Evolutionary conservation across 2,329 filamentous ascomycete genomes (phyloP).

Genomic region (Emmonsiellopsis sp.): DNA sequence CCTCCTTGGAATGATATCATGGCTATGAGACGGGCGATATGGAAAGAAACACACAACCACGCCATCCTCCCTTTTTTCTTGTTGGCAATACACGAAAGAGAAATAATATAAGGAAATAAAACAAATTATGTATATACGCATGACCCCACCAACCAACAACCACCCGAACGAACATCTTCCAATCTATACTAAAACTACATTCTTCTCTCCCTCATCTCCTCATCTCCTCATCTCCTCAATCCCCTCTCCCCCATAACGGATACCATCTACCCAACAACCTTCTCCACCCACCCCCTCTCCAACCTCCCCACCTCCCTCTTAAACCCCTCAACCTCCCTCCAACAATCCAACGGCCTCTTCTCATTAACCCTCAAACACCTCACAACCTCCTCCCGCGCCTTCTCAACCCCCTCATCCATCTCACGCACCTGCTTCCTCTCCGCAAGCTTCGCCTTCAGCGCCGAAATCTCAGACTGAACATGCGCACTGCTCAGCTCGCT

Average conservation of each 20-base stretch:
- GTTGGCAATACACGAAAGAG: no score
- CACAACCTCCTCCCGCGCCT: conserved; percentile 66
- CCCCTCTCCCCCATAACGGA: conserved; percentile 3
- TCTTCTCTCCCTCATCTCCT: not conserved
- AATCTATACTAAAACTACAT: no score
- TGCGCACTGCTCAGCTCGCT: conserved; percentile 36
- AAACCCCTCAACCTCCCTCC: conserved; percentile 83
- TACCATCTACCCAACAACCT: conserved; percentile 45
- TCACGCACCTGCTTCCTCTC: conserved; percentile 51
- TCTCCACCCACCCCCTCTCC: conserved; percentile 82
- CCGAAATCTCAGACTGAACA: conserved; percentile 50
- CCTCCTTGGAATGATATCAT: no score
- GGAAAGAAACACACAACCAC: no score
- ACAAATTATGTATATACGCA: no score
- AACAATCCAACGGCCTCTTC: conserved; percentile 83
- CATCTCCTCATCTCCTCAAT: not conserved
- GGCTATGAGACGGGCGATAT: no score
- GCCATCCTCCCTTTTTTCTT: no score
- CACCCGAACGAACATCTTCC: no score
- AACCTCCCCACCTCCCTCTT: conserved; percentile 79
- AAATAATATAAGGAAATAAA: no score
- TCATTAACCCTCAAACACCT: conserved; percentile 77
- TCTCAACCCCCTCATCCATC: conserved; percentile 62
- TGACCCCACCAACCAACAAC: no score
- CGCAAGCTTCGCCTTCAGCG: conserved; percentile 50